Conservation (phyloP, 345 rosid genomes). For the Populus simonii region DNA sequence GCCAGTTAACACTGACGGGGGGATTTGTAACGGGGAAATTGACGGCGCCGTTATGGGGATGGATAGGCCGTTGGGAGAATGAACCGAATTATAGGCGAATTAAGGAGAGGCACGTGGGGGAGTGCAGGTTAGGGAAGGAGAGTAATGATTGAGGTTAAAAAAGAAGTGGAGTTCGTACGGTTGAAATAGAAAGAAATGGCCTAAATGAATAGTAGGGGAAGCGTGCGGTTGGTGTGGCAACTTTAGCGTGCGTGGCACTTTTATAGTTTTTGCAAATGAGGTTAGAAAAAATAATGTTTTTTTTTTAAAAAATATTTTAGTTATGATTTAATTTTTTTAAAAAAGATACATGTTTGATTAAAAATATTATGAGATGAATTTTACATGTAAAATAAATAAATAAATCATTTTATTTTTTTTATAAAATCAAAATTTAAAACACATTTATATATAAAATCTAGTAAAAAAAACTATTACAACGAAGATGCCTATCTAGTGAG, state of each 20-base stretch:
- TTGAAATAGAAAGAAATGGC: constrained; percentile 1
- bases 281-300: too few species aligned
- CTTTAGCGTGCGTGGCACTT: not conserved
- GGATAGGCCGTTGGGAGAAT: constrained; percentile 4
- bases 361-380: not conserved
- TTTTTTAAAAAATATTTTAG: too few species aligned
- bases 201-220: not conserved
- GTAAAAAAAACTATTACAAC: too few species aligned
- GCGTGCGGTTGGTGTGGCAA: constrained; percentile 1
- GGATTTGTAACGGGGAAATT: constrained; percentile 57
- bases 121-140: not conserved
- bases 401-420: not conserved
- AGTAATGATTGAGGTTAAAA: constrained; percentile 23
- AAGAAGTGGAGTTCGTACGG: not conserved
- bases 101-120: constrained; percentile 21
- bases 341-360: not conserved
- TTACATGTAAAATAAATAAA: not conserved
- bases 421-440: not conserved
- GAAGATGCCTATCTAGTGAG: too few species aligned
- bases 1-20: constrained; percentile 56
- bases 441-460: too few species aligned
- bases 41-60: constrained; percentile 82
- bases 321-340: too few species aligned
- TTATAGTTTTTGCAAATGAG: too few species aligned
- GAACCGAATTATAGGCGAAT: constrained; percentile 28